Evolutionary conservation across 2,329 filamentous ascomycete species (phyloP).

Genomic region (Arachnopeziza araneosa): DNA sequence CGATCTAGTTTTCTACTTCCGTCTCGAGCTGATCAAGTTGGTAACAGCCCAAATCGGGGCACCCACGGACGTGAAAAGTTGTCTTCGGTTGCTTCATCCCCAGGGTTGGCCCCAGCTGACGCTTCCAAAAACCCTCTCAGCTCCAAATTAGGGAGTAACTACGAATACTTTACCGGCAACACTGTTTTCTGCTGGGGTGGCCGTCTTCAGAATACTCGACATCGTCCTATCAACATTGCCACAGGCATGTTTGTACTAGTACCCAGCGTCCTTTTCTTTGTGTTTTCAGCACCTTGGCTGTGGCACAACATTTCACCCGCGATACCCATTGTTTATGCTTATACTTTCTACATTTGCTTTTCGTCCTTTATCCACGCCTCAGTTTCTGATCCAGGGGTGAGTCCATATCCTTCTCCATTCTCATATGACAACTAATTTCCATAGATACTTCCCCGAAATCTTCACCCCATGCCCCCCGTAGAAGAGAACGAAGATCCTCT

Average conservation of each 20-base stretch:
- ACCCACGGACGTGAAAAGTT: constrained; percentile 72
- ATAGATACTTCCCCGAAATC: constrained; percentile 88
- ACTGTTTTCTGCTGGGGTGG: constrained; percentile 85
- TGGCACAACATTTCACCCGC: constrained; percentile 87
- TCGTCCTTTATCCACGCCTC: constrained; percentile 95
- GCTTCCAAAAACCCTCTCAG: constrained; percentile 24
- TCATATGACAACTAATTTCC: constrained; percentile 10
- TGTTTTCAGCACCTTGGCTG: constrained; percentile 70
- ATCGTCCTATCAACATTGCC: constrained; percentile 81
- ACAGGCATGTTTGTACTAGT: constrained; percentile 77
- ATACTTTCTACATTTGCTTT: constrained; percentile 83
- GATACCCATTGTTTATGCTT: constrained; percentile 83
- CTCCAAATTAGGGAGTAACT: constrained; percentile 60
- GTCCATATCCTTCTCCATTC: constrained; percentile 33
- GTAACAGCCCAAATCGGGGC: constrained; percentile 47
- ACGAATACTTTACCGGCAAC: constrained; percentile 92
- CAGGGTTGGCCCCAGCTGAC: constrained; percentile 51
- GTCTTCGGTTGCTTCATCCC: constrained; percentile 74
- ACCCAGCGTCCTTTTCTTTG: constrained; percentile 78
- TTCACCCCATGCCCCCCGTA: constrained; percentile 78
- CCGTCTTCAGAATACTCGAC: constrained; percentile 79
- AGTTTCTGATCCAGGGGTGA: constrained; percentile 83
- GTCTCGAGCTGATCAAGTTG: constrained; percentile 45
- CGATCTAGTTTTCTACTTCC: constrained; percentile 68
- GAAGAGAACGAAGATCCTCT: constrained; percentile 76